Percentiles rank a stretch among this genome's conserved stretches.
Evolutionary conservation across 192 early-diverging fungal genomes (phyloP).

Genomic region (Mortierella alpina): DNA sequence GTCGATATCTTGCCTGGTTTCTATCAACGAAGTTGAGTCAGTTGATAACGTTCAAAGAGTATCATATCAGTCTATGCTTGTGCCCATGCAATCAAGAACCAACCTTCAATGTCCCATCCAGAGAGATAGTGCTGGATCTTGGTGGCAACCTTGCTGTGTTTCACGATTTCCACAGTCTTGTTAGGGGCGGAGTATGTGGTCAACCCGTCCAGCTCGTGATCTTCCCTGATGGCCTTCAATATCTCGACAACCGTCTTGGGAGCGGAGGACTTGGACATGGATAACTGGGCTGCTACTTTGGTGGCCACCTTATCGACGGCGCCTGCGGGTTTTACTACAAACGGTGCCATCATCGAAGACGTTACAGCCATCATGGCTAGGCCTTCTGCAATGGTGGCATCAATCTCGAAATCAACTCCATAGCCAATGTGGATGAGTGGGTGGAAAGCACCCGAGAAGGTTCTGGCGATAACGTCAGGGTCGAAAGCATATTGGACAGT

Average conservation of each 20-base stretch:
- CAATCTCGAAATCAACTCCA: slow-evolving; percentile 69
- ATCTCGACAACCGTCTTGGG: slow-evolving; percentile 53
- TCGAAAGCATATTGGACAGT: slow-evolving; percentile 60
- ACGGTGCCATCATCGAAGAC: slow-evolving; percentile 14
- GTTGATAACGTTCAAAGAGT: background rate
- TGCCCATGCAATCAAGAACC: background rate
- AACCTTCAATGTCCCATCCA: slow-evolving; percentile 54
- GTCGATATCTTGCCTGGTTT: slow-evolving; percentile 44
- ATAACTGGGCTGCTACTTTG: slow-evolving; percentile 24
- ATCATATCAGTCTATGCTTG: background rate
- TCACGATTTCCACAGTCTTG: slow-evolving; percentile 8
- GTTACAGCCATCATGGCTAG: slow-evolving; percentile 63
- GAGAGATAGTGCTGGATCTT: slow-evolving; percentile 49
- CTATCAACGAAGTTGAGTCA: background rate
- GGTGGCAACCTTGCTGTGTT: background rate
- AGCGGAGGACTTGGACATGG: slow-evolving; percentile 1
- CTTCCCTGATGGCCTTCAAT: slow-evolving; percentile 44
- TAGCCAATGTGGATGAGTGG: slow-evolving; percentile 74
- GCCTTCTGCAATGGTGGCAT: slow-evolving; percentile 62
- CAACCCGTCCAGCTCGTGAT: slow-evolving; percentile 34
- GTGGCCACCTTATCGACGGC: background rate
- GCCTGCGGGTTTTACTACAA: slow-evolving; percentile 15
- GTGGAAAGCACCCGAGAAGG: slow-evolving; percentile 65
- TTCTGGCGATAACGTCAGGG: slow-evolving; percentile 52
- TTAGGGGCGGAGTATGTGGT: slow-evolving; percentile 3